Percentiles rank a stretch among this genome's conserved stretches.
phyloP scores from a whole-genome alignment of 441 rosid species.

The Gossypium trilobum region DNA sequence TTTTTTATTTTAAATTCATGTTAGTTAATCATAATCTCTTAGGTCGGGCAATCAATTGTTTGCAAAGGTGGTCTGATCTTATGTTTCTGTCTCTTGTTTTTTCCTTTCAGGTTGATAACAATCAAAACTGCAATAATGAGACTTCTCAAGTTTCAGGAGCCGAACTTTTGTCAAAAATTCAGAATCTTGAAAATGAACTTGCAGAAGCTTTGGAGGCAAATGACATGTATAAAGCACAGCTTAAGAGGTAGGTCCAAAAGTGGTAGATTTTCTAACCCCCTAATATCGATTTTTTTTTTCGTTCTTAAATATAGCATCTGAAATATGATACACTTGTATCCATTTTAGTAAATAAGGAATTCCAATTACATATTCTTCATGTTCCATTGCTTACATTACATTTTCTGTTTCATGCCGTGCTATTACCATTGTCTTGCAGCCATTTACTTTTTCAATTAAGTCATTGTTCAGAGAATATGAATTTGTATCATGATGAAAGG shows the following conservation, averaged over 20 bases:
- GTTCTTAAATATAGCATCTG: neutral
- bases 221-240: conserved; percentile 42
- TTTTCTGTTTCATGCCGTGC: neutral
- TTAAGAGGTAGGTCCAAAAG: conserved; percentile 33
- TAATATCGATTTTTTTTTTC: neutral
- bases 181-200: conserved; percentile 39
- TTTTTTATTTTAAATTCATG: neutral
- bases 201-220: conserved; percentile 48
- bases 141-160: conserved; percentile 16
- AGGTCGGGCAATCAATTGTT: neutral
- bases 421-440: neutral
- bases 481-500: neutral
- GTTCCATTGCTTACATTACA: neutral
- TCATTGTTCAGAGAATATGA: neutral
- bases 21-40: neutral
- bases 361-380: neutral
- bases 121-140: conserved; percentile 9
- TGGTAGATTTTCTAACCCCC: neutral
- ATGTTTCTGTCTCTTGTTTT: neutral
- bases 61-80: neutral
- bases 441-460: neutral
- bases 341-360: neutral
- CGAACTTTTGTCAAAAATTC: conserved; percentile 33
- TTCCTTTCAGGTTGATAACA: conserved; percentile 28
- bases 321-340: neutral